A percentile compares a stretch with the other conserved stretches of the same genome.
Conservation (phyloP, 2,329 filamentous ascomycete species). For the Helminthosporium solani region DNA sequence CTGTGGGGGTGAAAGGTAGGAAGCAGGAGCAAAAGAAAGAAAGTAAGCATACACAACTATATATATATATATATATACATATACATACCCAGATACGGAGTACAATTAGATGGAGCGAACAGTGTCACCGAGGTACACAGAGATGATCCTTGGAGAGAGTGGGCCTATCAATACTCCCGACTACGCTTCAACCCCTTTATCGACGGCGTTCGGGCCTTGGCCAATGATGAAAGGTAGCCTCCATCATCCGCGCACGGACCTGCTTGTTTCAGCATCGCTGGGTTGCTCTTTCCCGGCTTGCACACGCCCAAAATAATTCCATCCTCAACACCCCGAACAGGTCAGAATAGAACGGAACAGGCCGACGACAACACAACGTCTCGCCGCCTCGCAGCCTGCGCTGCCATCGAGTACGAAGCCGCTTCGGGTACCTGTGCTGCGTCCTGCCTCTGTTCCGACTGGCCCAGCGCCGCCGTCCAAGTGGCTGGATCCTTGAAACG, state of each 20-base stretch:
- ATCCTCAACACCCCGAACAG: constrained; percentile 5
- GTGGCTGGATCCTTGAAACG: constrained; percentile 19
- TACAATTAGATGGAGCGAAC: too few relatives aligned
- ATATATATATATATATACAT: too few relatives aligned
- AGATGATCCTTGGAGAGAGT: neutral
- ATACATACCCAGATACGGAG: too few relatives aligned
- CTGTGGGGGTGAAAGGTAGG: too few relatives aligned
- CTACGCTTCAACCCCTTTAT: neutral
- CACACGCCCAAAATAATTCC: constrained; percentile 17
- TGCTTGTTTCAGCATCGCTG: neutral
- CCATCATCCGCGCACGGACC: neutral
- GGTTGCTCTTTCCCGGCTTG: too few relatives aligned
- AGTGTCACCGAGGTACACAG: too few relatives aligned
- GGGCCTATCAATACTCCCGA: constrained; percentile 1
- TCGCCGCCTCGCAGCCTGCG: neutral
- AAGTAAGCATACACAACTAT: too few relatives aligned
- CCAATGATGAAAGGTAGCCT: neutral
- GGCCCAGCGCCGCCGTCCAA: constrained; percentile 1
- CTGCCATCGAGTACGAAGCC: neutral
- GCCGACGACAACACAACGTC: neutral
- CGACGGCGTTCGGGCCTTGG: neutral
- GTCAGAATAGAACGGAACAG: too few relatives aligned
- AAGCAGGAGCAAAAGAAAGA: too few relatives aligned
- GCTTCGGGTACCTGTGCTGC: neutral
- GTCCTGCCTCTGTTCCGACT: neutral